Base-by-base conservation (phyloP, 805 yeast species). In the Saturnispora silvae region DNA sequence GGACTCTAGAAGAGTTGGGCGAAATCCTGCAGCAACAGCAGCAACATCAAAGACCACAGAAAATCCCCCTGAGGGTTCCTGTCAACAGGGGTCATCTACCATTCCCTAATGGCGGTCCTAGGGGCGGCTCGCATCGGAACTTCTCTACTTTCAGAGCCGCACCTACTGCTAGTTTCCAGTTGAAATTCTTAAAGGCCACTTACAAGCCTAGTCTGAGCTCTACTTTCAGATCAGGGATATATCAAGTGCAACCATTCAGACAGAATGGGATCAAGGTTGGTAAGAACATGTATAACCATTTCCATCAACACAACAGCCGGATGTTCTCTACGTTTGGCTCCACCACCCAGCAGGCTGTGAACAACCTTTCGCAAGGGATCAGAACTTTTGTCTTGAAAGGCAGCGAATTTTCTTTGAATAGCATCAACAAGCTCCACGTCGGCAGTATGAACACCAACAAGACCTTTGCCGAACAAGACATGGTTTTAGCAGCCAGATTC, bases 321-420 rank as follows among this genome's bases (percentile, higher is more conserved):
- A 56, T 57, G 50, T 65, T 57, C 38, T 56, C 64, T 9, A 56
- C 64, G 1, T 61, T 52, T 42, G 62, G 66, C 6, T 52, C 52
- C 13, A 48, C 56, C 11, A 60, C 77, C 2, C 70, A 67, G 37
- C 77, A 76, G 46, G 82, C 78, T 39, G 77, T 73, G 20, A 61
- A 62, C 42, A 75, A 68, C 48, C 59, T 79, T 54, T 72, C 81
- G 1, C 54, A 69, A 22, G 73, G 72, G 5, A 32, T 67, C 16
- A 58, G 70, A 33, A 53, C 54, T 11, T 47, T 64, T 53, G 39
- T 55, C 50, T 34, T 56, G 48, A 47, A 61, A 52, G 53, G 61
- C 45, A 54, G 56, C 28, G 57, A 57, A 30, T 43, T 52, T 4
- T 43, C 54, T n/a, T 32, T 33, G 33, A 42, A 50, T 41, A 28